Percentiles rank a stretch among this genome's conserved stretches.
Evolutionary conservation across 2,329 filamentous ascomycete species (phyloP).

Genomic region (Trichophyton simii): DNA sequence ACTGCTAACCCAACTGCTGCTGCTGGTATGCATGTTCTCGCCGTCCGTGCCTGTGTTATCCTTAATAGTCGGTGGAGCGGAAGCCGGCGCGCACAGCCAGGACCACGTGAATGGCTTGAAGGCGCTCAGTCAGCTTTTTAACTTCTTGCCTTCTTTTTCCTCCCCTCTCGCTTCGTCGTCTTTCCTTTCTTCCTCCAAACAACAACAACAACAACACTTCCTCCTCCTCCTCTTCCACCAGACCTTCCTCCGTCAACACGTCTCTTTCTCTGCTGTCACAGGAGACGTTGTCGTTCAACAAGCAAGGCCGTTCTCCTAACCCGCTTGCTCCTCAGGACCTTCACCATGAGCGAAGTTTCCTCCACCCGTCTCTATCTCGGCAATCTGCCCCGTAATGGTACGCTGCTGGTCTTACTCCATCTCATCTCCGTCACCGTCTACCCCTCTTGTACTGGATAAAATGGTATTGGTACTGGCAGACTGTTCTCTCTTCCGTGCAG

Average conservation of each 20-base stretch:
- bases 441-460: conserved; percentile 2
- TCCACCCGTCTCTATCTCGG: conserved; percentile 92
- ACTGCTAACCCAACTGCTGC: too few species aligned
- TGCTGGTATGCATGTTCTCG: neutral
- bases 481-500: neutral
- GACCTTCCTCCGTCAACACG: neutral
- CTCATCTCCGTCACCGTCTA: conserved; percentile 10
- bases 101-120: conserved; percentile 1
- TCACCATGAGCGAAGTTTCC: conserved; percentile 70
- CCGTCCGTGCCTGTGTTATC: neutral
- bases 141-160: neutral
- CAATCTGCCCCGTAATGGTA: conserved; percentile 94
- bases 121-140: neutral
- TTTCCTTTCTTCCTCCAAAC: neutral
- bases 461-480: neutral
- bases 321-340: neutral
- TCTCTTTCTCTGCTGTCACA: too few species aligned
- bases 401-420: conserved; percentile 32
- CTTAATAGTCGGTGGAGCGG: neutral
- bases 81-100: neutral
- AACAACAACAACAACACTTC: neutral
- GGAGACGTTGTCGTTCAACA: too few species aligned
- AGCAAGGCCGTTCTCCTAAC: neutral
- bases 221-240: neutral
- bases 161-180: neutral